phyloP scores from a whole-genome alignment of 2,329 filamentous ascomycete genomes.

The Proliferodiscus dingleyae region DNA sequence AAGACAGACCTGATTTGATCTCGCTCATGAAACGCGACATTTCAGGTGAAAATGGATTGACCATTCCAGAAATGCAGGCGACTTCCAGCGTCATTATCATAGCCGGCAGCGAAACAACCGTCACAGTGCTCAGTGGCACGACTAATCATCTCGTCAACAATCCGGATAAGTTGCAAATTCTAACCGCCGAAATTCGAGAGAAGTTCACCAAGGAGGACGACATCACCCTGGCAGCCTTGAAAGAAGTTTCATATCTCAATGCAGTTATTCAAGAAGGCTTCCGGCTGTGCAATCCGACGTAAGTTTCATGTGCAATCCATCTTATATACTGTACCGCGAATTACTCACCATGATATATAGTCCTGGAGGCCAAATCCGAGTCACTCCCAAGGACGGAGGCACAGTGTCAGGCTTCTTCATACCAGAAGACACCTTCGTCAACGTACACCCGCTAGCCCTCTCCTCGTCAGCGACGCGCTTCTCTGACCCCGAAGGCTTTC shows the following conservation, averaged over 20 bases:
- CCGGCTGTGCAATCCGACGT: slow-evolving; percentile 34
- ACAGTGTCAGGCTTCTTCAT: slow-evolving; percentile 1
- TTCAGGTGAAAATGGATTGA: slow-evolving; percentile 1
- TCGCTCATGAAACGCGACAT: slow-evolving; percentile 1
- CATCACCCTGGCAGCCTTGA: slow-evolving; percentile 33
- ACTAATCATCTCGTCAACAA: slow-evolving; percentile 27
- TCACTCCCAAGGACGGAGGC: slow-evolving; percentile 4
- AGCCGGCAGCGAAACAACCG: slow-evolving; percentile 16
- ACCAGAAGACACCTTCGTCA: slow-evolving; percentile 5
- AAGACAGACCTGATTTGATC: slow-evolving; percentile 3
- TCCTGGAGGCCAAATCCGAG: neutral
- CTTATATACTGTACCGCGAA: neutral
- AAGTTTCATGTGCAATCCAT: neutral
- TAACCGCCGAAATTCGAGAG: slow-evolving; percentile 32
- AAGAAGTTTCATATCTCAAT: slow-evolving; percentile 34
- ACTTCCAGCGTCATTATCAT: slow-evolving; percentile 34
- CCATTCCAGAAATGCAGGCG: slow-evolving; percentile 31
- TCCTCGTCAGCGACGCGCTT: slow-evolving; percentile 7
- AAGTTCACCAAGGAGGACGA: slow-evolving; percentile 37
- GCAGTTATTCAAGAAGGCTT: slow-evolving; percentile 40
- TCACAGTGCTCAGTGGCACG: slow-evolving; percentile 11
- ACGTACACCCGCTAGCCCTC: slow-evolving; percentile 5
- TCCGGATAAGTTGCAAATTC: slow-evolving; percentile 28
- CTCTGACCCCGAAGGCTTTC: slow-evolving; percentile 10
- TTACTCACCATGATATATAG: neutral